A percentile compares a stretch with the other conserved stretches of the same genome.
These are phyloP conservation scores for Helminthosporium solani DNA, from an alignment of 2,329 filamentous ascomycete species.

Conservation along the genomic window DNA sequence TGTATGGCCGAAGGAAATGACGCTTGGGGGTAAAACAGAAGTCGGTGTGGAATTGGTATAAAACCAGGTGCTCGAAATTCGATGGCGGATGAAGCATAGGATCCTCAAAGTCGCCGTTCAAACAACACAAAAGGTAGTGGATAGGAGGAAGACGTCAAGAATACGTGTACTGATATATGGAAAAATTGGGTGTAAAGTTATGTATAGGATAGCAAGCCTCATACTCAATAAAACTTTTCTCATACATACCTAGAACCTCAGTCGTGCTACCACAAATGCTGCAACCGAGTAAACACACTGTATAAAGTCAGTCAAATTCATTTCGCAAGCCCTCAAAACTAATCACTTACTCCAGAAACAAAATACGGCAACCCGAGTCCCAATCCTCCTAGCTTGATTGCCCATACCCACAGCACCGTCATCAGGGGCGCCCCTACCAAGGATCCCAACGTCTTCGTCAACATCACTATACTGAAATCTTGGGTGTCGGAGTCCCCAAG, in stretches of 20 bases:
- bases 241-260: conserved; percentile 11
- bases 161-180: too few species aligned
- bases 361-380: conserved; percentile 39
- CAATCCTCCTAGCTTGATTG: conserved; percentile 35
- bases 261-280: conserved; percentile 11
- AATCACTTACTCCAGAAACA: conserved; percentile 33
- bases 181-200: too few species aligned
- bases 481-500: conserved; percentile 27
- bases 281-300: conserved; percentile 15
- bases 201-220: too few species aligned
- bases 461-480: conserved; percentile 42
- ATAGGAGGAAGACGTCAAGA: too few species aligned
- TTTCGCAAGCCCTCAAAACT: background rate
- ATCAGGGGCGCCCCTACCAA: conserved; percentile 40
- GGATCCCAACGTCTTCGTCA: conserved; percentile 39
- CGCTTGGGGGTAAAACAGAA: too few species aligned
- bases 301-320: background rate
- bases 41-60: too few species aligned
- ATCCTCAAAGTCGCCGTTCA: too few species aligned
- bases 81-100: too few species aligned
- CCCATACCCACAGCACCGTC: conserved; percentile 39
- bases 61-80: too few species aligned
- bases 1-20: too few species aligned
- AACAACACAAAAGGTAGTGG: too few species aligned
- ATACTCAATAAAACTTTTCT: too few species aligned